phyloP scores from a whole-genome alignment of 83 land plant genomes.

The Larix sibirica region DNA sequence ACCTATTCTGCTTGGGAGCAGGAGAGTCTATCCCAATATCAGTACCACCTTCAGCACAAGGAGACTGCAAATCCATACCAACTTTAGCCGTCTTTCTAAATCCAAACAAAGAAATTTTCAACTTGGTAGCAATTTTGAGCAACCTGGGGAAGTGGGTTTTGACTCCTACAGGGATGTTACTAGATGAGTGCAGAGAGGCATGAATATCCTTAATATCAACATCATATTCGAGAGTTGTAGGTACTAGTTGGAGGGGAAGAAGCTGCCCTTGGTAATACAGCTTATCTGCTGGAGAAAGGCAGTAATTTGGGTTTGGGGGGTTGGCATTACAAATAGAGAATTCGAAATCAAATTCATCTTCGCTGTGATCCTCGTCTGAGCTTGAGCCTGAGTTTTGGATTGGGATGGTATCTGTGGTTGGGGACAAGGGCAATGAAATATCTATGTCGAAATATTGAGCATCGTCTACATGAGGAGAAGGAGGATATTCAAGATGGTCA shows the following conservation, averaged over 20 bases:
- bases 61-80: slow-evolving; percentile 15
- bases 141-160: slow-evolving; percentile 23
- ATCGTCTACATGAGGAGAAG: background rate
- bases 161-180: background rate
- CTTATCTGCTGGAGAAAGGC: slow-evolving; percentile 7
- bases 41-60: background rate
- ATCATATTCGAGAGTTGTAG: slow-evolving; percentile 20
- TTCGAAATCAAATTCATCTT: slow-evolving; percentile 5
- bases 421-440: background rate
- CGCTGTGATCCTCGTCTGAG: background rate
- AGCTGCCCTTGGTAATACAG: slow-evolving; percentile 10
- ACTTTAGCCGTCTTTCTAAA: slow-evolving; percentile 30
- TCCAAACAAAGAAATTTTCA: slow-evolving; percentile 39
- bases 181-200: background rate
- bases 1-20: slow-evolving; percentile 18
- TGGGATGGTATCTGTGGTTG: background rate
- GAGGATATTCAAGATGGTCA: background rate
- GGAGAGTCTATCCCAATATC: background rate
- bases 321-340: slow-evolving; percentile 1
- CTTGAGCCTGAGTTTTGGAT: too few species aligned
- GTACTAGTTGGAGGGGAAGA: slow-evolving; percentile 20
- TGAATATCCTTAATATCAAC: background rate
- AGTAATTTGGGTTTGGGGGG: background rate
- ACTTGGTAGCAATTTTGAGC: slow-evolving; percentile 51
- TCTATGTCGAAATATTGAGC: slow-evolving; percentile 1